These are phyloP conservation scores for Agapanthus africanus DNA, from an alignment of 106 monocot species.

Conservation along the genomic window DNA sequence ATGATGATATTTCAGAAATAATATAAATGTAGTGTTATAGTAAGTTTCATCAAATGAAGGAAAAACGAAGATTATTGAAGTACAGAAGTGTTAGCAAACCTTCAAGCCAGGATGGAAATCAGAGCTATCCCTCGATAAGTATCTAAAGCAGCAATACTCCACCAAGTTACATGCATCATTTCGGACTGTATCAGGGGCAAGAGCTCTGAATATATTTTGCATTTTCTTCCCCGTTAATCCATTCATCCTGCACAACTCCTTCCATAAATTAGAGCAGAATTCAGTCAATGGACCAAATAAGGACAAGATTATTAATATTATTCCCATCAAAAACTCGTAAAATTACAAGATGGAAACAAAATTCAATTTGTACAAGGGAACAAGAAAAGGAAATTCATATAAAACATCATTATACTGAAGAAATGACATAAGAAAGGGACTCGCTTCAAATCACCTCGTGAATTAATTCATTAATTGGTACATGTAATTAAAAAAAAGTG, in stretches of 20 bases:
- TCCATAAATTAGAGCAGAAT: conserved; percentile 13
- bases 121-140: conserved; percentile 76
- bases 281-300: conserved; percentile 11
- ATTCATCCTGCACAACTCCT: conserved; percentile 60
- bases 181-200: conserved; percentile 48
- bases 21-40: background rate
- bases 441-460: too few relatives aligned
- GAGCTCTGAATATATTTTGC: conserved; percentile 65
- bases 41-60: background rate
- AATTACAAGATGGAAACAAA: background rate
- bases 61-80: background rate
- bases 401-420: too few relatives aligned
- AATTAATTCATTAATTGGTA: too few relatives aligned
- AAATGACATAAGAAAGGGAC: too few relatives aligned
- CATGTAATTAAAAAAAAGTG: background rate
- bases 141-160: conserved; percentile 96
- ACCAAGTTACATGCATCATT: conserved; percentile 72
- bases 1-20: too few relatives aligned
- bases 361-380: background rate
- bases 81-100: conserved; percentile 27
- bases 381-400: background rate
- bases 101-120: conserved; percentile 80
- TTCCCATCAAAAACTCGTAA: background rate
- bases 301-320: background rate
- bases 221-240: conserved; percentile 83